Percentiles rank a stretch among this genome's conserved stretches.
phyloP scores from a whole-genome alignment of 768 basidiomycete species.

The Trametopsis cervina region DNA sequence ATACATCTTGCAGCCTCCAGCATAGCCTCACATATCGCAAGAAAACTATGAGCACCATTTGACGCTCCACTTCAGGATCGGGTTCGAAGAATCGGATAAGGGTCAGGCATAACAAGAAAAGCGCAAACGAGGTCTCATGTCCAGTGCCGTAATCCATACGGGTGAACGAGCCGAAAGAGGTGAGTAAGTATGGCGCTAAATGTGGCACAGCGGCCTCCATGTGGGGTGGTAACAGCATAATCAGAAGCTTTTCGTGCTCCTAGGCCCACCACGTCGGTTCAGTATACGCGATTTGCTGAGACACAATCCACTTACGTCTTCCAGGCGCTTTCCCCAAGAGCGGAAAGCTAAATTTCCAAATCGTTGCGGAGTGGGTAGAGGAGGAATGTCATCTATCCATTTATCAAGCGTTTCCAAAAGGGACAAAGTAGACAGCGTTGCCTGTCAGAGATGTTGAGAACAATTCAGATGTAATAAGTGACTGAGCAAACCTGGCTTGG shows the following conservation, averaged over 20 bases:
- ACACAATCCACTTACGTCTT: conserved; percentile 47
- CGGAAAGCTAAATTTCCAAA: conserved; percentile 93
- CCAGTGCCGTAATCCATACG: conserved; percentile 97
- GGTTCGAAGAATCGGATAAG: conserved; percentile 62
- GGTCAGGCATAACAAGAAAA: conserved; percentile 70
- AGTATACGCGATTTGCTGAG: conserved; percentile 6
- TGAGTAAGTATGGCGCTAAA: conserved; percentile 69
- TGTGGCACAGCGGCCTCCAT: conserved; percentile 46
- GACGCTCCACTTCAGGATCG: conserved; percentile 52
- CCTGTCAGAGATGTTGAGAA: conserved; percentile 28
- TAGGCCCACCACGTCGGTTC: conserved; percentile 23
- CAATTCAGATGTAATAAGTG: conserved; percentile 3
- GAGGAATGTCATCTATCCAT: conserved; percentile 83
- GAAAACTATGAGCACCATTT: conserved; percentile 55
- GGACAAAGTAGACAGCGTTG: conserved; percentile 37
- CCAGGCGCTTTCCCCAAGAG: conserved; percentile 71
- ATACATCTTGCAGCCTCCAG: conserved; percentile 83
- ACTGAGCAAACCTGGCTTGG: conserved; percentile 21
- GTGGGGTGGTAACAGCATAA: conserved; percentile 38
- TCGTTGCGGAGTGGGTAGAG: conserved; percentile 65
- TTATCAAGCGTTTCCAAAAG: conserved; percentile 59
- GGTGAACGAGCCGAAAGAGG: conserved; percentile 84
- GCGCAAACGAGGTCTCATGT: conserved; percentile 84
- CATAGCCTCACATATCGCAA: conserved; percentile 74
- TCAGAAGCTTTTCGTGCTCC: conserved; percentile 48